Base-by-base conservation (phyloP, 192 early-diverging fungal species). In the Linnemannia zychae region DNA sequence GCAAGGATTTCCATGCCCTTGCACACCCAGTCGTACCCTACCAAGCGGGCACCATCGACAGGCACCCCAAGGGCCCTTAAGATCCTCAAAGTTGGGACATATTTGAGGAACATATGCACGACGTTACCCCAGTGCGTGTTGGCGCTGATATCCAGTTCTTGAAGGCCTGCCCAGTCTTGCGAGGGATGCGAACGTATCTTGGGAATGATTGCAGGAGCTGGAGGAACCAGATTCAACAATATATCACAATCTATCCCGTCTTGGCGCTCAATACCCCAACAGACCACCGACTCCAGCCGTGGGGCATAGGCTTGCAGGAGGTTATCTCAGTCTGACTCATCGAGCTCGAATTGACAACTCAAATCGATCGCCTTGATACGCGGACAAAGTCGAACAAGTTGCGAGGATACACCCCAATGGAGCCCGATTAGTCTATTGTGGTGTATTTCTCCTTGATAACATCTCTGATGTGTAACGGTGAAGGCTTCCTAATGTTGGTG, bases 11-110 rank as follows among this genome's bases (percentile, higher is more conserved):
- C 73, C 52, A 75, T 18, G 2, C 18, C 38, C 22, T 36, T 65
- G 24, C 73, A 75, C 3, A 75, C 73, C 73, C 73, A 75, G 24
- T 75, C 57, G 38, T 46, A 75, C 0, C 73, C 73, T 15, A 75
- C 22, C 38, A 75, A 4, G 13, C 34, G 49, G 3, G 53, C 13
- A 17, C 53, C 73, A 63, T 63, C 24, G 34, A 75, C 5, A 44
- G 52, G 73, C 38, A 75, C 38, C 2, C 37, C 36, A 22, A 53
- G 22, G 1, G 73, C 73, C 1, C 57, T 15, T 24, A 75, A 40
- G 12, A 63, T 17, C 57, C 11, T 46, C 22, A 75, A n/a, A 1
- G 37, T 44, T 16, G 73, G 53, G 22, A 63, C 15, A 38, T 40
- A n/a, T 6, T 38, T 63, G 57, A 75, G 40, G 24, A 75, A 36